Conservation (phyloP, 345 rosid species). For the Viola odorata region DNA sequence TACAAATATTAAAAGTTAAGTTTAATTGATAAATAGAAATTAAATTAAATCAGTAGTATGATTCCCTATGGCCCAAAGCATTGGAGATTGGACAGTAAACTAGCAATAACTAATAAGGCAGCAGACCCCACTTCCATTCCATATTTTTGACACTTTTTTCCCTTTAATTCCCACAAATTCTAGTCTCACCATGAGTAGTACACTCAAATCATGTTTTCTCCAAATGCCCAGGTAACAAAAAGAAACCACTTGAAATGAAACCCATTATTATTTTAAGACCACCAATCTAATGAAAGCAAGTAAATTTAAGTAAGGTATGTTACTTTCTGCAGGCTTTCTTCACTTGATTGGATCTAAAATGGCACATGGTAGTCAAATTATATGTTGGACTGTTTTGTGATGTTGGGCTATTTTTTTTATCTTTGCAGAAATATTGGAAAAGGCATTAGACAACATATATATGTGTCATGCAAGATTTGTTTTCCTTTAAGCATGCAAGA, state of each 20-base stretch:
- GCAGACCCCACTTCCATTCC: no score
- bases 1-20: no score
- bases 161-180: conserved; percentile 24
- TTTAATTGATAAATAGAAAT: no score
- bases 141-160: no score
- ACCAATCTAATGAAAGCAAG: neutral
- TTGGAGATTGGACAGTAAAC: no score
- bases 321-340: conserved; percentile 39
- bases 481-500: no score
- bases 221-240: conserved; percentile 13
- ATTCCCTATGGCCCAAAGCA: no score
- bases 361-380: conserved; percentile 22
- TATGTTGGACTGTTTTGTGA: conserved; percentile 4
- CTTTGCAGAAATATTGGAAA: conserved; percentile 31
- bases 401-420: conserved; percentile 12
- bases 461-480: no score
- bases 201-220: conserved; percentile 28
- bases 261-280: neutral
- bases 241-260: neutral
- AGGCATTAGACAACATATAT: conserved; percentile 5
- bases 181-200: conserved; percentile 20
- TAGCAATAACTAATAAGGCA: no score
- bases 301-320: neutral
- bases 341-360: neutral
- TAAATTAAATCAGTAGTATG: no score